phyloP scores from a whole-genome alignment of 139 green algal species.

The Tetradesmus lagerheimii region DNA sequence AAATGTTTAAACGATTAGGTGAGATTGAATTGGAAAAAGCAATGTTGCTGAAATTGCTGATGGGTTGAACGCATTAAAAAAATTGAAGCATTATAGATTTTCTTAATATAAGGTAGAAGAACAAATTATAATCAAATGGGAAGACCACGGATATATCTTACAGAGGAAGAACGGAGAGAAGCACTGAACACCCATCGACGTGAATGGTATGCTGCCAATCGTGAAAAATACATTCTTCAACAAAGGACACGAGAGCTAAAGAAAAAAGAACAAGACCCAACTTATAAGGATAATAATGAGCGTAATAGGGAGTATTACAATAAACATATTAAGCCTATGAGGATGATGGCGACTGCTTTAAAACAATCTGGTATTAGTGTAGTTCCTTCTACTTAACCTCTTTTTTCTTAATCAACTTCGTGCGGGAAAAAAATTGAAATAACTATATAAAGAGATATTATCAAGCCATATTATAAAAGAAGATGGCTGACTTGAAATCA shows the following conservation, averaged over 20 bases:
- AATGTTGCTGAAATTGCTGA: background rate
- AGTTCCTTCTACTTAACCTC: background rate
- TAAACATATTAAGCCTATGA: background rate
- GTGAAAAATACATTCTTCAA: background rate
- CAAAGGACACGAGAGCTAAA: background rate
- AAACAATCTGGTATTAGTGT: constrained; percentile 1
- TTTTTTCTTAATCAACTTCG: constrained; percentile 7
- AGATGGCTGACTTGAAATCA: too few species aligned
- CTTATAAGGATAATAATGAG: background rate
- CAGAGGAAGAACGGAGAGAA: background rate
- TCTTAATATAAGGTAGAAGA: constrained; percentile 7
- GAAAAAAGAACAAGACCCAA: background rate
- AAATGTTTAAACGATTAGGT: background rate
- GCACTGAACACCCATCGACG: background rate
- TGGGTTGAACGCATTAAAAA: background rate
- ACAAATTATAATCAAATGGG: background rate
- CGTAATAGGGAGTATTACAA: constrained; percentile 5
- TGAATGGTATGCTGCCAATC: background rate
- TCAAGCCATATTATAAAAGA: background rate
- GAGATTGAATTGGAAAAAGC: background rate
- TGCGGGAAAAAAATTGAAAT: constrained; percentile 13
- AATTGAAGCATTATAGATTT: constrained; percentile 4
- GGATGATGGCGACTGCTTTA: background rate
- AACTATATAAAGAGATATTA: constrained; percentile 4
- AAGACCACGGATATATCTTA: constrained; percentile 5